phyloP scores from a whole-genome alignment of 108 stramenopile genomes.

The Nitzschia sp. region DNA sequence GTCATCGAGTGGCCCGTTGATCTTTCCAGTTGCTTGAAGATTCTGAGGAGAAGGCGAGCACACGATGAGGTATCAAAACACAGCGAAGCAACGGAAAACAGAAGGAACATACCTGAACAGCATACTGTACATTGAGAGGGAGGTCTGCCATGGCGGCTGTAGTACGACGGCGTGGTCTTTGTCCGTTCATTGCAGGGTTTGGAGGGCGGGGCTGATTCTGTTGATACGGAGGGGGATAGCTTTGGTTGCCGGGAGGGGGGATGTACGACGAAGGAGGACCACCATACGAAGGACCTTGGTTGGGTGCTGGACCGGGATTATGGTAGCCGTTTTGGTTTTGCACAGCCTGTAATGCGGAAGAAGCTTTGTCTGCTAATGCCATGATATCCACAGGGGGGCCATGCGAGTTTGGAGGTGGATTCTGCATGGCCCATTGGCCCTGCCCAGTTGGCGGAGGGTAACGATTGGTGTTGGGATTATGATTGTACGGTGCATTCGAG shows the following conservation, averaged over 20 bases:
- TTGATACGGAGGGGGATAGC: slow-evolving; percentile 5
- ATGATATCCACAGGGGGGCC: slow-evolving; percentile 56
- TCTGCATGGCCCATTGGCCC: slow-evolving; percentile 7
- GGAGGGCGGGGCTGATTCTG: slow-evolving; percentile 17
- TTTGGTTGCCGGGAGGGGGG: background rate
- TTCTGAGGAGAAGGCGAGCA: slow-evolving; percentile 36
- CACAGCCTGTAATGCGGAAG: slow-evolving; percentile 59
- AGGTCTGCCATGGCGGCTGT: slow-evolving; percentile 58
- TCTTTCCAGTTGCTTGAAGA: slow-evolving; percentile 68
- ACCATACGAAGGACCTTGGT: slow-evolving; percentile 3
- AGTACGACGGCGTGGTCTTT: slow-evolving; percentile 26
- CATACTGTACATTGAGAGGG: slow-evolving; percentile 57
- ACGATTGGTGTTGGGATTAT: background rate
- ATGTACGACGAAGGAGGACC: slow-evolving; percentile 1
- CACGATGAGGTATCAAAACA: background rate
- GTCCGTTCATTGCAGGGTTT: background rate
- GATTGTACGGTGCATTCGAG: slow-evolving; percentile 4
- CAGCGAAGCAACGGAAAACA: background rate
- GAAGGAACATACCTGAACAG: slow-evolving; percentile 54
- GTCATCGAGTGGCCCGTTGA: slow-evolving; percentile 59
- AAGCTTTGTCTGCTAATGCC: slow-evolving; percentile 75
- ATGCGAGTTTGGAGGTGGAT: slow-evolving; percentile 26
- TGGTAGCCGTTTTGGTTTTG: slow-evolving; percentile 30
- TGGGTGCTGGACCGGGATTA: slow-evolving; percentile 14
- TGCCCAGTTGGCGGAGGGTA: slow-evolving; percentile 10